phyloP scores from a whole-genome alignment of 768 basidiomycete genomes.

The Kwoniella newhampshirensis region DNA sequence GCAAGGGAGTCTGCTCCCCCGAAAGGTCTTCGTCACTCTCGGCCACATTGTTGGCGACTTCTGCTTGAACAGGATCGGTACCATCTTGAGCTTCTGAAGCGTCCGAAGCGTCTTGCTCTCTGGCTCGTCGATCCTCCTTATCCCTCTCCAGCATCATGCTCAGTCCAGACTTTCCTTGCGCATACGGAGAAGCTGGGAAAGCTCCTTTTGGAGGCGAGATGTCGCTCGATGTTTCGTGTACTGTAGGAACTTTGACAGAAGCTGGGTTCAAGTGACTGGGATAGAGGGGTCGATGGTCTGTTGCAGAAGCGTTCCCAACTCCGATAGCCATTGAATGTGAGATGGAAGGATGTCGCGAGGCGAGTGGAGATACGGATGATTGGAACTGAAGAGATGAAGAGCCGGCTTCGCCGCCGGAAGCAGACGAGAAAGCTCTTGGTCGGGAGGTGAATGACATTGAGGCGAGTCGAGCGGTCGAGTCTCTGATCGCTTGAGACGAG shows the following conservation, averaged over 20 bases:
- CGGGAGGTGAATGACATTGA: slow-evolving; percentile 37
- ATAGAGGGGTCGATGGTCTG: slow-evolving; percentile 23
- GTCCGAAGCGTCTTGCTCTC: neutral
- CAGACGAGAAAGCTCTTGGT: slow-evolving; percentile 16
- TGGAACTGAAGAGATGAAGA: slow-evolving; percentile 13
- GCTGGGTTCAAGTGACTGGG: slow-evolving; percentile 37
- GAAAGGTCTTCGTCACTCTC: slow-evolving; percentile 11
- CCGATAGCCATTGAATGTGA: neutral
- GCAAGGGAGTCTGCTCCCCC: slow-evolving; percentile 30
- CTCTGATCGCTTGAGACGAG: slow-evolving; percentile 39
- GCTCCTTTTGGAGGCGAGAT: slow-evolving; percentile 15
- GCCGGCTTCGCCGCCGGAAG: slow-evolving; percentile 13
- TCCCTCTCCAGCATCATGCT: slow-evolving; percentile 47
- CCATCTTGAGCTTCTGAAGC: neutral
- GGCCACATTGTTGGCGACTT: neutral
- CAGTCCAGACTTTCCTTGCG: slow-evolving; percentile 33
- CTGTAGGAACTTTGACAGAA: slow-evolving; percentile 1
- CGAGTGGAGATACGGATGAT: slow-evolving; percentile 20
- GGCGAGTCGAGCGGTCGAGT: slow-evolving; percentile 46
- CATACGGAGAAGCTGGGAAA: slow-evolving; percentile 20
- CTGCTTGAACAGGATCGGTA: neutral
- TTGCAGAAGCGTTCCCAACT: no score
- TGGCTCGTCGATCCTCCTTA: slow-evolving; percentile 14
- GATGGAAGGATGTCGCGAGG: slow-evolving; percentile 2
- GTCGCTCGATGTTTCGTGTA: slow-evolving; percentile 5